Evolutionary conservation across 352 stramenopile genomes (phyloP).

Genomic region (Globisporangium okanoganense): DNA sequence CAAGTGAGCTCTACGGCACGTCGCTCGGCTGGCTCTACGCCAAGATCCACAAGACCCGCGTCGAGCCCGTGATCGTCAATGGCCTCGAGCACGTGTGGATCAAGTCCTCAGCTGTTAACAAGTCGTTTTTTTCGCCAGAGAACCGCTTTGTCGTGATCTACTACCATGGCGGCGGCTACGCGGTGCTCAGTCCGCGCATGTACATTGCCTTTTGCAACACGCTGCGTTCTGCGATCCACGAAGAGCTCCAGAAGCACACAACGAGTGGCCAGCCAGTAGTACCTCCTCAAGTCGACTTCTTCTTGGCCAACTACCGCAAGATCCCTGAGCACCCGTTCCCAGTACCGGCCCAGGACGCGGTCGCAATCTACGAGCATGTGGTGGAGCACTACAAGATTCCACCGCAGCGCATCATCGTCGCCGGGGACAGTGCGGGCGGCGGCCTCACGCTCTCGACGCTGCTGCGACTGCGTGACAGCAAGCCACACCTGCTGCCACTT

Average conservation of each 20-base stretch:
- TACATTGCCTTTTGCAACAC: slow-evolving; percentile 39
- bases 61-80: slow-evolving; percentile 25
- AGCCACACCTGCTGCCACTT: slow-evolving; percentile 15
- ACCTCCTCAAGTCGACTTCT: slow-evolving; percentile 26
- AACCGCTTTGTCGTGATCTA: slow-evolving; percentile 15
- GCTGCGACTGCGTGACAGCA: slow-evolving; percentile 31
- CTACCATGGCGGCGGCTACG: slow-evolving; percentile 43
- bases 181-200: slow-evolving; percentile 32
- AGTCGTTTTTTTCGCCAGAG: not conserved
- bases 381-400: slow-evolving; percentile 23
- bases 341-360: slow-evolving; percentile 26
- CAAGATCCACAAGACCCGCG: slow-evolving; percentile 18
- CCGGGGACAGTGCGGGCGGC: slow-evolving; percentile 43
- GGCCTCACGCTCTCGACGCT: slow-evolving; percentile 43
- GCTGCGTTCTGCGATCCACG: slow-evolving; percentile 18
- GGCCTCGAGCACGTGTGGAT: slow-evolving; percentile 38
- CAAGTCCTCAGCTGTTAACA: not conserved
- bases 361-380: slow-evolving; percentile 41
- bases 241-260: slow-evolving; percentile 11
- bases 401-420: slow-evolving; percentile 35
- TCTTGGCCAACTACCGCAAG: slow-evolving; percentile 56
- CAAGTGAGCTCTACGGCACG: slow-evolving; percentile 20
- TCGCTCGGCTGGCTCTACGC: slow-evolving; percentile 22
- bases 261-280: not conserved
- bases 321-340: slow-evolving; percentile 37